Evolutionary conservation across 306 rosid species (phyloP).

Genomic region (Rubus parviflorus): DNA sequence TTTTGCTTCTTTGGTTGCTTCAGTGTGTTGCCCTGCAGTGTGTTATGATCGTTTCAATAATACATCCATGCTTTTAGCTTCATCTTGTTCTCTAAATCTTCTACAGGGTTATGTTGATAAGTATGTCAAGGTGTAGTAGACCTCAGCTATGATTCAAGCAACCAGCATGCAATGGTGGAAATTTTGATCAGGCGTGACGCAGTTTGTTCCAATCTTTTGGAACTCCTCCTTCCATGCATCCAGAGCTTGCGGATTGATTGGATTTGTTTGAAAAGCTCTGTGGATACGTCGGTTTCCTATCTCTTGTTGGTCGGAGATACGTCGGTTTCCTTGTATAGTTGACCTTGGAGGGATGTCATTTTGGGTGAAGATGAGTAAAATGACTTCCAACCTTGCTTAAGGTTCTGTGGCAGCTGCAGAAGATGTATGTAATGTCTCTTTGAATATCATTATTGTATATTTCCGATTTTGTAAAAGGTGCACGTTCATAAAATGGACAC

Average conservation of each 20-base stretch:
- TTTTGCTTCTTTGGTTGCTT: not conserved
- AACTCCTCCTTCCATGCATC: not conserved
- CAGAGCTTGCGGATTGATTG: not conserved
- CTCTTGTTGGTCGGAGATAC: not conserved
- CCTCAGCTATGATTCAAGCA: conserved; percentile 1
- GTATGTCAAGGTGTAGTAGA: conserved; percentile 56
- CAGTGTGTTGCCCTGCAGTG: no score
- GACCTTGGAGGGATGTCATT: conserved; percentile 7
- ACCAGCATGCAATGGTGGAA: conserved; percentile 1
- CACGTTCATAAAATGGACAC: not conserved
- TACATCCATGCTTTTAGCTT: not conserved
- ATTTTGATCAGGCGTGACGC: not conserved
- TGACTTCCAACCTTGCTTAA: conserved; percentile 29
- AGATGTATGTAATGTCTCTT: conserved; percentile 44
- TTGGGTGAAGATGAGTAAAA: conserved; percentile 14
- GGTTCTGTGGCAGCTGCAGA: conserved; percentile 30
- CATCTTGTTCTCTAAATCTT: conserved; percentile 17
- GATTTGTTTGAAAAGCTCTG: not conserved
- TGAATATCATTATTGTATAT: conserved; percentile 26
- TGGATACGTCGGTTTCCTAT: not conserved
- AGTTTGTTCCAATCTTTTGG: not conserved
- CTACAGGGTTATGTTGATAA: conserved; percentile 86
- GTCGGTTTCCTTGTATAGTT: not conserved
- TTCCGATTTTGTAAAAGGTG: not conserved
- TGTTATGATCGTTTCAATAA: not conserved